Evolutionary conservation across 768 basidiomycete species (phyloP).

Genomic region (Tricholoma matsutake): DNA sequence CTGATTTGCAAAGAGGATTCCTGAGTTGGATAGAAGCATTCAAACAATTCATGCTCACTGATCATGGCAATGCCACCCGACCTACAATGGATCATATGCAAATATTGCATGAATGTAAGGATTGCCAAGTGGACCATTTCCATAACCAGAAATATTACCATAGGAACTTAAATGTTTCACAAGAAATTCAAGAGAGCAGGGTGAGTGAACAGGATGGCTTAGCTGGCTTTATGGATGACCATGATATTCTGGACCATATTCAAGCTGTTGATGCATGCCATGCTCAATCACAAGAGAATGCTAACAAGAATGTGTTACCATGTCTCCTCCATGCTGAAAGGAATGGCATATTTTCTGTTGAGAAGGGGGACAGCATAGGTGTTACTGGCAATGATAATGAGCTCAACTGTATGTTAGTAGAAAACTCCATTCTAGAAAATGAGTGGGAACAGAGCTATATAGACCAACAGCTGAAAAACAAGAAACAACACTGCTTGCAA

Average conservation of each 20-base stretch:
- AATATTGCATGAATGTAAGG: neutral
- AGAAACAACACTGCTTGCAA: neutral
- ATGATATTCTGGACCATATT: constrained; percentile 37
- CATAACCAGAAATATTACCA: constrained; percentile 34
- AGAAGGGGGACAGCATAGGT: neutral
- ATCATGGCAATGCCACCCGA: too few species aligned
- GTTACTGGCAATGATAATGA: neutral
- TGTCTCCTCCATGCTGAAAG: neutral
- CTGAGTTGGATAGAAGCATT: neutral
- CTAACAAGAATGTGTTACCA: neutral
- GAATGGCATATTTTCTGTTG: neutral
- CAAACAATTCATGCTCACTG: too few species aligned
- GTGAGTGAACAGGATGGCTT: constrained; percentile 28
- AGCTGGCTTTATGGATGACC: constrained; percentile 30
- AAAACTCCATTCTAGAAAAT: neutral
- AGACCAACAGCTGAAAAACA: neutral
- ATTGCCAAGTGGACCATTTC: neutral
- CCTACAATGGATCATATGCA: neutral
- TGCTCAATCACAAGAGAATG: constrained; percentile 33
- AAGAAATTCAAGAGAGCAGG: neutral
- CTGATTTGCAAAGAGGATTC: too few species aligned
- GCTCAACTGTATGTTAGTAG: neutral
- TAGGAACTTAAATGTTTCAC: neutral
- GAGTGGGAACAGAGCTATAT: neutral
- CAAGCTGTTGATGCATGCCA: constrained; percentile 20